A percentile compares a stretch with the other conserved stretches of the same genome.
Evolutionary conservation across 1,284 basidiomycete species (phyloP).

Genomic region (Leccinum subrobustum): DNA sequence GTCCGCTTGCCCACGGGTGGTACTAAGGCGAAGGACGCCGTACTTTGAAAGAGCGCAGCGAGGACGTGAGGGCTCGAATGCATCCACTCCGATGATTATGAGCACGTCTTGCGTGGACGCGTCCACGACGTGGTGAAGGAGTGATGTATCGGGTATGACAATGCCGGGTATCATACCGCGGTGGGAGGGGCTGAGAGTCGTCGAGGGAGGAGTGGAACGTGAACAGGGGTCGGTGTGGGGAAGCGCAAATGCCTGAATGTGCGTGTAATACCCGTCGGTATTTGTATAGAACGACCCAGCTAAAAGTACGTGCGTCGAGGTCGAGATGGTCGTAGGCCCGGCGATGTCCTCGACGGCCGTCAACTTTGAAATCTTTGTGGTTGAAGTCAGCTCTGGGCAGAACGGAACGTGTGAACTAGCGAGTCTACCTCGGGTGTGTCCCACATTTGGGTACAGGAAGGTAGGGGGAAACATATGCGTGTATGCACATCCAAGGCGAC

Average conservation of each 20-base stretch:
- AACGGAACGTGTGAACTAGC: background rate
- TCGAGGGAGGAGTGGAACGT: background rate
- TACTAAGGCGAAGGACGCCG: constrained; percentile 13
- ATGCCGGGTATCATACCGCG: constrained; percentile 4
- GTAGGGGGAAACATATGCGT: constrained; percentile 2
- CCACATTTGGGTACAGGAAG: constrained; percentile 6
- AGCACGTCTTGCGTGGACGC: constrained; percentile 10
- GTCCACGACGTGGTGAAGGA: constrained; percentile 16
- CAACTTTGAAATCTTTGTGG: constrained; percentile 1
- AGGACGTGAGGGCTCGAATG: constrained; percentile 10
- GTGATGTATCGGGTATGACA: background rate
- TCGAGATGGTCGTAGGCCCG: constrained; percentile 1
- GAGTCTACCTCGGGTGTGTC: constrained; percentile 1
- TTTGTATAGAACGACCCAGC: constrained; percentile 2
- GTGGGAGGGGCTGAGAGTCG: constrained; percentile 12
- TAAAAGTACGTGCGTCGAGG: constrained; percentile 18
- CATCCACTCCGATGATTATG: constrained; percentile 8
- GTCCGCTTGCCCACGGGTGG: background rate
- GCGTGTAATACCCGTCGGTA: constrained; percentile 6
- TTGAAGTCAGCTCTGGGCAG: background rate
- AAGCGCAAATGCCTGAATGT: constrained; percentile 15
- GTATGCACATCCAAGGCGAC: constrained; percentile 17
- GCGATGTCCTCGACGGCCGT: background rate
- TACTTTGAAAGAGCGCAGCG: background rate
- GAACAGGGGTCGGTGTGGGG: background rate